Evolutionary conservation across 2,329 filamentous ascomycete genomes (phyloP), one percentile per base, ranked within the genome.

Genomic region (Talaromyces piceae): DNA sequence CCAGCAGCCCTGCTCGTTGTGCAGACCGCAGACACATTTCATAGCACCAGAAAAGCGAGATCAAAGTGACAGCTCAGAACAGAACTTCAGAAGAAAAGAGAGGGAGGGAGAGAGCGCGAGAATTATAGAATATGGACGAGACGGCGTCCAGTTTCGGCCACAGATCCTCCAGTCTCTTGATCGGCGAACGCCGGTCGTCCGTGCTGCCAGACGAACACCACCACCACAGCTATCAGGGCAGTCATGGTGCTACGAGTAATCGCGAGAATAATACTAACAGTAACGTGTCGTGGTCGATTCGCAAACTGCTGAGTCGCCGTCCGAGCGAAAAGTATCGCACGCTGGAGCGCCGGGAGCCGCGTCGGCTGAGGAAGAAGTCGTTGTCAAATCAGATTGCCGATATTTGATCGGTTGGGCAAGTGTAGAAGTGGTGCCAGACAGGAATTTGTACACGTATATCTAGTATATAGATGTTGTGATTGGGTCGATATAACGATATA

Each of bases 271-370:
- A 18, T 41, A 22, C 12, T 43, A 45, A 26, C 44, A 41, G 13
- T 45, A 48, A 50, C 46, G 45, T 30, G 33, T 61, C 60, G 23
- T 64, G 61, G 62, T 63, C 61, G n/a, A 52, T 66, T 33, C 60
- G 57, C 49, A 60, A 57, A 37, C 56, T 65, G 16, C 50, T 66
- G 33, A 56, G 57, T 28, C 58, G 63, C 18, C 58, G 59, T 45
- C 56, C 58, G 44, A 64, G 59, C 23, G 28, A 51, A 23, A 61
- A 59, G 37, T 66, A 66, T 59, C 58, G 60, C 22, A 57, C 62
- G 41, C 57, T 65, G 44, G 63, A 66, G 49, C 57, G 53, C 28
- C 39, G 60, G 49, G 63, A 66, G 51, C 61, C 63, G 45, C 64
- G 63, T 47, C 58, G 63, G 31, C 54, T 66, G 51, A 53, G 62